These are phyloP conservation scores for Gynochthodes officinalis DNA, from an alignment of 257 asterid species.

Conservation along the genomic window DNA sequence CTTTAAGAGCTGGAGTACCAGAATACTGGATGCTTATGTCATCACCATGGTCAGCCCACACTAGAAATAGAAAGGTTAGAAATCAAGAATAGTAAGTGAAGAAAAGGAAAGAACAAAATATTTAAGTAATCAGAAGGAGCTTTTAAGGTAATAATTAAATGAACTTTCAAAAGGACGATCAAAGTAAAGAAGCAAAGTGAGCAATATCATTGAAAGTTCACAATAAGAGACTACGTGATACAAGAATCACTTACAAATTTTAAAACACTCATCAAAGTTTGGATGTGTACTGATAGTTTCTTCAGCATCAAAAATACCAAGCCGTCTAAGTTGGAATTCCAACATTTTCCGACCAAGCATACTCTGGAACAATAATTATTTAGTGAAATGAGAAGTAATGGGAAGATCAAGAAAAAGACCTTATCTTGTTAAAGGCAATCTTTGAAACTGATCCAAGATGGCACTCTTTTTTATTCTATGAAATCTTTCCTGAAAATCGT, in stretches of 20 bases:
- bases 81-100: constrained; percentile 15
- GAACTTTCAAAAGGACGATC: neutral
- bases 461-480: neutral
- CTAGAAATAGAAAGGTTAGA: constrained; percentile 42
- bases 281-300: constrained; percentile 70
- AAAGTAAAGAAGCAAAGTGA: neutral
- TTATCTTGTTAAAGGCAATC: neutral
- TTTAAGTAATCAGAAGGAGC: neutral
- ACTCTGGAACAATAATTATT: constrained; percentile 50
- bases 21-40: constrained; percentile 91
- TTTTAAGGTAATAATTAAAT: neutral
- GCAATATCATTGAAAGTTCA: neutral
- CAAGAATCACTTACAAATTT: constrained; percentile 49
- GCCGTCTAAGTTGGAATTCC: constrained; percentile 90
- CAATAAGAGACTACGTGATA: neutral
- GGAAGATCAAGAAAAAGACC: neutral
- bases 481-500: neutral
- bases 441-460: neutral
- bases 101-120: constrained; percentile 16
- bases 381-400: neutral
- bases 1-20: constrained; percentile 95
- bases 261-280: constrained; percentile 64
- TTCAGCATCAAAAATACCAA: constrained; percentile 62
- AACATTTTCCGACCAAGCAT: constrained; percentile 86
- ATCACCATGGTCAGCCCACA: constrained; percentile 98